Base-by-base conservation (phyloP, 1,139 yeast genomes). In the Suhomyces ambrosiae region DNA sequence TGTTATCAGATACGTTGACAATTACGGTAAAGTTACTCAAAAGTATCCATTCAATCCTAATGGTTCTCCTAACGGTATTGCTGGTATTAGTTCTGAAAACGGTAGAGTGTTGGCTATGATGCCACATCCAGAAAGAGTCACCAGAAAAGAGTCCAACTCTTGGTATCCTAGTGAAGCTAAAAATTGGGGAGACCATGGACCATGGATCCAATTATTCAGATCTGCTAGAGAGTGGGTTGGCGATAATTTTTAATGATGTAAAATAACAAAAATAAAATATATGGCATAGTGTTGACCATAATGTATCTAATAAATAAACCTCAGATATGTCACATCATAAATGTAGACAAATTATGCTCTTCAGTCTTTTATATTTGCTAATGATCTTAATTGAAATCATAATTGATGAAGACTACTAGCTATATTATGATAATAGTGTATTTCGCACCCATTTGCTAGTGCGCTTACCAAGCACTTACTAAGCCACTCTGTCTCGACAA, bases 61-160 rank as follows among this genome's bases (percentile, higher is more conserved):
- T 64, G 99, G 99, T 27, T 87, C 97, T 14, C 88, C 94, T 32
- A 78, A 77, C 38, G 97, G 96, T 65, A 86, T 94, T 56, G 86
- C 97, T 29, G 99, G 97, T 73, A 80, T 94, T 45, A 75, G 86
- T 47, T 81, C 92, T 35, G 86, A 86, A 40, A 87, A 87, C 57
- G 98, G 98, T 49, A 82, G 98, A 63, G 97, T 94, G 4, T 72
- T 94, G 55, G 97, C 97, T 3, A 80, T 94, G 89, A 94, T 94
- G 99, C 99, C 99, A 32, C 99, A 94, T 61, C 98, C 99, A 17
- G 99, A 94, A 67, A 87, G 99, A 70, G 94, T 88, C 33, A 76
- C 84, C 42, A 79, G 96, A 67, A 71, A 81, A 58, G 96, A 87
- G 63, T 72, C 95, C 44, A 90, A 90, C 68, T 88, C 97, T 7